Conservation (phyloP, 2,329 filamentous ascomycete genomes). For the Dactylellina leptospora region DNA sequence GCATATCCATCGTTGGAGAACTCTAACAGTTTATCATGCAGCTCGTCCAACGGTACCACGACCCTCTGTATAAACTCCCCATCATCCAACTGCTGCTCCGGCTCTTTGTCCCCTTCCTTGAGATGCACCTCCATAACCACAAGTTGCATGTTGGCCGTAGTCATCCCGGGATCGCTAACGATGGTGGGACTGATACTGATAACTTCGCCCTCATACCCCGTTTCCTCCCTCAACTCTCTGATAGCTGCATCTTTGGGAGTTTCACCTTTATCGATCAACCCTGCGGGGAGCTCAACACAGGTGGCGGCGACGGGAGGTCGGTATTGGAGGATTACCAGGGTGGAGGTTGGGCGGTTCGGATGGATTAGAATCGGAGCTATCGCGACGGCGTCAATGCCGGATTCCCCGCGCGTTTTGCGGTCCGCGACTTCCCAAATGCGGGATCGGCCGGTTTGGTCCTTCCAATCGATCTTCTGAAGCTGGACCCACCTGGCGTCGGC, state of each 20-base stretch:
- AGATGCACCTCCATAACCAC: conserved; percentile 69
- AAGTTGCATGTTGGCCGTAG: conserved; percentile 70
- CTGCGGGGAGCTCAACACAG: conserved; percentile 70
- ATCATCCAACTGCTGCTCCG: conserved; percentile 69
- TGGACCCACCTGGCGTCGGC: conserved; percentile 68
- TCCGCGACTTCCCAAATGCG: conserved; percentile 65
- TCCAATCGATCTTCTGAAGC: conserved; percentile 67
- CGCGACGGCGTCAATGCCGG: conserved; percentile 70
- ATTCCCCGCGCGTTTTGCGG: conserved; percentile 66
- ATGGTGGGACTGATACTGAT: conserved; percentile 71
- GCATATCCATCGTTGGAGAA: conserved; percentile 65
- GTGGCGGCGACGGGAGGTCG: conserved; percentile 69
- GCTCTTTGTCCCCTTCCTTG: conserved; percentile 60
- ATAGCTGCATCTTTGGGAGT: conserved; percentile 67
- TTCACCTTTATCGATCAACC: conserved; percentile 69
- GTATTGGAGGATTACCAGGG: conserved; percentile 69
- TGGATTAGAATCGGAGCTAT: conserved; percentile 67
- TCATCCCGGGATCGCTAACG: conserved; percentile 72
- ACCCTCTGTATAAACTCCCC: conserved; percentile 71
- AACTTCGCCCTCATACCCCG: conserved; percentile 68
- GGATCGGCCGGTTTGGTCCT: conserved; percentile 62
- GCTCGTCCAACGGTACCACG: conserved; percentile 67
- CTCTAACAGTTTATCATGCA: conserved; percentile 67
- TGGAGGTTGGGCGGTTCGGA: conserved; percentile 63
- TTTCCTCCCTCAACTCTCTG: conserved; percentile 71